Base-by-base conservation (phyloP, 1,284 basidiomycete species). In the Veloporphyrellus conicus region DNA sequence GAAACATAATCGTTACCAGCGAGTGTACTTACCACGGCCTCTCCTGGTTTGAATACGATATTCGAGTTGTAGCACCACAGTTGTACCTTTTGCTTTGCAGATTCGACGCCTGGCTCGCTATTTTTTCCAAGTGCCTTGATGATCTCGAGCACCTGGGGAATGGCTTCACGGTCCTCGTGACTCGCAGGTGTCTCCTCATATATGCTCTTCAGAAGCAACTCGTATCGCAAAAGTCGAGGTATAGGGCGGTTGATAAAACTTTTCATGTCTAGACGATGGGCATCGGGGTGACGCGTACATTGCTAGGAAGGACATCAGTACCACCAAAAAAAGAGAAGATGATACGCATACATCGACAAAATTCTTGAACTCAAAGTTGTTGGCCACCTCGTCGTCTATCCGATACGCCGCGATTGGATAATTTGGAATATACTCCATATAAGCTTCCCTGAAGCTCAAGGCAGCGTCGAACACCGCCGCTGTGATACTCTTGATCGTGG, bases 321-420 rank as follows among this genome's bases (percentile, higher is more conserved):
- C 25, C 41, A 9, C n/a, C 34, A 22, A 29, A n/a, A 11, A 16
- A 5, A 10, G 12, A 29, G 12, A 27, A 38, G 14, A 37, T 4
- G 63, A 77, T 50, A 53, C 20, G 47, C 62, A 19, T 46, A 93
- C 92, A 53, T 94, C 88, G 5, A 93, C 77, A 63, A 98, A 95
- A 0, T 72, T 69, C 53, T 80, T 85, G 71, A 99, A 97, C 4
- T 76, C 71, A 0, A 76, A 73, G 62, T 97, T 99, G 46, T 74
- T 82, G 22, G 73, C 77, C 70, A 84, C 83, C 71, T 98, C 95
- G 41, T 93, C 86, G 48, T 93, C 90, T 47, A 98, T 87, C 47
- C 88, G 77, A 63, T 91, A 93, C 31, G 88, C 89, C 5, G 94
- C 93, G 46, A 96, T 90, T 1, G 95, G 94, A 63, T 96, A 96